Evolutionary conservation across 2,329 filamentous ascomycete genomes (phyloP), one percentile per base, ranked within the genome.

Genomic region (Fusarium sp.): DNA sequence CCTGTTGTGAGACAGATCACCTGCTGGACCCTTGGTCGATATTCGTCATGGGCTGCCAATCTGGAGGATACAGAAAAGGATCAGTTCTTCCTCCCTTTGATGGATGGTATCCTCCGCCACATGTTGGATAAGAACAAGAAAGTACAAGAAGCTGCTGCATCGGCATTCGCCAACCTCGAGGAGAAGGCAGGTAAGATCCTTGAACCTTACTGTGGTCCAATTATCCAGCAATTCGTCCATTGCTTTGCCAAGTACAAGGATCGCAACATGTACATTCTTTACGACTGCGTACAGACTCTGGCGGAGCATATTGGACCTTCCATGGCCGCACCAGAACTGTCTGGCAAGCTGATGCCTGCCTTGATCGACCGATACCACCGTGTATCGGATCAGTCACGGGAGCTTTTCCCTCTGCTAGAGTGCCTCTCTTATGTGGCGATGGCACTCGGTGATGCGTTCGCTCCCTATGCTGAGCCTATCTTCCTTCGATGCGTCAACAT

Each of bases 51-150:
- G 96, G 96, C 95, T 15, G 93, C 95, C 9, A 90, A 91, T 71
- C 88, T 98, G 28, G 84, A 89, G 30, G 90, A 92, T 56, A 88
- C 85, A 24, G 89, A 95, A 72, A 92, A 92, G 79, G 89, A 92
- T 58, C 89, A 90, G 65, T 98, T 90, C 82, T 99, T 99, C 78
- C 93, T 96, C 78, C 96, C 96, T 2, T 93, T 98, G 89, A 98
- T 99, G 95, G 96, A 98, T 73, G 96, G 96, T 11, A 95, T 99
- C 55, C 85, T 99, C 65, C 91, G 91, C 69, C 94, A 95, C 80
- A 99, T 99, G 96, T 87, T 99, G 53, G 96, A 99, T 83, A 92
- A 90, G 81, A 98, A 98, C 87, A 99, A 99, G 86, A 95, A 96
- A 81, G 96, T 99, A 2, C 96, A 99, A 81, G 96, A 98, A 83